These are phyloP conservation scores for Cynanchum wilfordii DNA, from an alignment of 257 asterid genomes.

Conservation along the genomic window DNA sequence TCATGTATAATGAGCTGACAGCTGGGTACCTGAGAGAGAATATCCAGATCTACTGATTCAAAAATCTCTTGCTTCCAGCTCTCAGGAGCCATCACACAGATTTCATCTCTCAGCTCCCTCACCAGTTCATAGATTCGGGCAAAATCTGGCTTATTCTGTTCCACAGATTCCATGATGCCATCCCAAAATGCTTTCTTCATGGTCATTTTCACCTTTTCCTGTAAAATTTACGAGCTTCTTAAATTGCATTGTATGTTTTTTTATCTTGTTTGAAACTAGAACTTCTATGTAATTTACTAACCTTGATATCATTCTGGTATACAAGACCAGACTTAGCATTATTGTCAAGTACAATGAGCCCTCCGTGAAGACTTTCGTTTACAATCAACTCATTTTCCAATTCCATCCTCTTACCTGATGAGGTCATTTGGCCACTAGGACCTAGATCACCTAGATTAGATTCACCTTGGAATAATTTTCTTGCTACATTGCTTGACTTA, in stretches of 20 bases:
- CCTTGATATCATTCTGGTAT: constrained; percentile 41
- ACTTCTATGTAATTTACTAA: constrained; percentile 17
- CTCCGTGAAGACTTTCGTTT: constrained; percentile 84
- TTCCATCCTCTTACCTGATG: constrained; percentile 40
- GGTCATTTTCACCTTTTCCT: constrained; percentile 61
- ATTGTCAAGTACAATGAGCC: constrained; percentile 39
- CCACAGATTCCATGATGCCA: constrained; percentile 67
- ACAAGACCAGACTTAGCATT: constrained; percentile 28
- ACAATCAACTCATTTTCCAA: constrained; percentile 74
- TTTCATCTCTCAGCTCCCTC: constrained; percentile 82
- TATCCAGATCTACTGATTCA: constrained; percentile 69
- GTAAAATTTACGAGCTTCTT: constrained; percentile 11
- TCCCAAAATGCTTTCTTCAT: constrained; percentile 98
- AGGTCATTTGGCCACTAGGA: constrained; percentile 16
- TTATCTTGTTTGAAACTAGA: not conserved
- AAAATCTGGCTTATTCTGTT: constrained; percentile 56
- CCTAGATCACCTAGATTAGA: constrained; percentile 26
- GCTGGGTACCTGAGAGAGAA: constrained; percentile 63
- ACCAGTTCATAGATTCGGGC: constrained; percentile 58
- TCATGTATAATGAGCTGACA: not conserved
- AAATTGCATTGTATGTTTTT: not conserved
- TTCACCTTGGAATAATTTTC: constrained; percentile 57
- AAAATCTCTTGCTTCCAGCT: constrained; percentile 77
- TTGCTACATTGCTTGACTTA: constrained; percentile 47
- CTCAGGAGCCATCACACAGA: constrained; percentile 69